phyloP scores from a whole-genome alignment of 306 rosid species.

The Cicer bijugum region DNA sequence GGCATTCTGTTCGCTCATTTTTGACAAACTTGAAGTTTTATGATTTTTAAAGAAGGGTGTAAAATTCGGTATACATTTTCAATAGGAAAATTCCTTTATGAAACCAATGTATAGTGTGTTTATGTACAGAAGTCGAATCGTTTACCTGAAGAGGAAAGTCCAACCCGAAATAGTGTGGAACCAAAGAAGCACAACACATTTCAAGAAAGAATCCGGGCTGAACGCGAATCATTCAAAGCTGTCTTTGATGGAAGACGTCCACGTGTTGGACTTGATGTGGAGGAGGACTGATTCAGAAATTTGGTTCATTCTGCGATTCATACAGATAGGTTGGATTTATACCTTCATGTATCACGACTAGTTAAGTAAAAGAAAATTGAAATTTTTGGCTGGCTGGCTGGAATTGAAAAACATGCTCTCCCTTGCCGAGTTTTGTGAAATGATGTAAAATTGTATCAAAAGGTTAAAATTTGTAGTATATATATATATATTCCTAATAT shows the following conservation, averaged over 20 bases:
- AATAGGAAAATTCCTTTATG: background rate
- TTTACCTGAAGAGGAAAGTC: constrained; percentile 58
- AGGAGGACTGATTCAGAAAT: constrained; percentile 59
- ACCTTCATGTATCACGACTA: constrained; percentile 29
- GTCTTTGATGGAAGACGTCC: constrained; percentile 82
- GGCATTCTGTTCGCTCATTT: constrained; percentile 24
- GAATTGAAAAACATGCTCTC: constrained; percentile 22
- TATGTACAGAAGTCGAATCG: constrained; percentile 80
- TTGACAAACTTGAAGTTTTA: constrained; percentile 7
- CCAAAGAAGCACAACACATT: constrained; percentile 64
- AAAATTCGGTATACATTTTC: background rate
- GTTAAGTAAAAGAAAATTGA: constrained; percentile 30
- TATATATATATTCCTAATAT: constrained; percentile 30
- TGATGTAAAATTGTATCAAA: constrained; percentile 37
- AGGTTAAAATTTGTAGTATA: constrained; percentile 1
- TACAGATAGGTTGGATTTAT: constrained; percentile 14
- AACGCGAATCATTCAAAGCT: constrained; percentile 83
- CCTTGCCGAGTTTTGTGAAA: constrained; percentile 32
- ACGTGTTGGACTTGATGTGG: constrained; percentile 72
- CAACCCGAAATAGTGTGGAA: constrained; percentile 41
- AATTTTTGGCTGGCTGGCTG: constrained; percentile 40
- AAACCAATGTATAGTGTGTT: constrained; percentile 31
- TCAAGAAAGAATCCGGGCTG: constrained; percentile 82
- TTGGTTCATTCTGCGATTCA: constrained; percentile 13
- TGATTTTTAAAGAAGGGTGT: constrained; percentile 17